Conservation (phyloP, 2,329 filamentous ascomycete genomes). For the Phialophora verrucosa region DNA sequence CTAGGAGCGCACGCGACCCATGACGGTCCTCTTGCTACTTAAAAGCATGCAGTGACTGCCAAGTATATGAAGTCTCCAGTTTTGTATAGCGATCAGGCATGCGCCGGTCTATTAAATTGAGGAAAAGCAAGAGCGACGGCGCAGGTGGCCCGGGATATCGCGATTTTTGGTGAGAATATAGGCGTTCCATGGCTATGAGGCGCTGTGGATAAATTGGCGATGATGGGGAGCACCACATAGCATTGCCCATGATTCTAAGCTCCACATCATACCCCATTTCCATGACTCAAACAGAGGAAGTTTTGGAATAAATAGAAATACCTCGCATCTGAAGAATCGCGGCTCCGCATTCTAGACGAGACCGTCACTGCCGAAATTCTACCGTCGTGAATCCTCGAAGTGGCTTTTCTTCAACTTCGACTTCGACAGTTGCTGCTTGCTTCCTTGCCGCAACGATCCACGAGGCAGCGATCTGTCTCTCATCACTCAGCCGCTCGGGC, state of each 20-base stretch:
- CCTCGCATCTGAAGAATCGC: neutral
- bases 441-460: neutral
- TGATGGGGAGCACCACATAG: neutral
- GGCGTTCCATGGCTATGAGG: neutral
- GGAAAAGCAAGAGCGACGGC: neutral
- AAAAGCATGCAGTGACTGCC: too few relatives aligned
- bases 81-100: too few relatives aligned
- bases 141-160: too few relatives aligned
- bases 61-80: too few relatives aligned
- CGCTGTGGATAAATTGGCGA: neutral
- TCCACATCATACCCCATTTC: neutral
- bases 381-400: neutral
- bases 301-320: neutral
- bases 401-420: neutral
- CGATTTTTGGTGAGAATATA: neutral
- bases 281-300: neutral
- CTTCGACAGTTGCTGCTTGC: neutral
- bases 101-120: too few relatives aligned
- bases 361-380: neutral
- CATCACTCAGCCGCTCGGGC: constrained; percentile 16
- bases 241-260: neutral
- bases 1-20: neutral
- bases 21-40: neutral
- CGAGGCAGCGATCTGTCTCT: neutral
- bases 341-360: neutral